Conservation (phyloP, 2,329 filamentous ascomycete genomes). For the Hypoxylon sp. region DNA sequence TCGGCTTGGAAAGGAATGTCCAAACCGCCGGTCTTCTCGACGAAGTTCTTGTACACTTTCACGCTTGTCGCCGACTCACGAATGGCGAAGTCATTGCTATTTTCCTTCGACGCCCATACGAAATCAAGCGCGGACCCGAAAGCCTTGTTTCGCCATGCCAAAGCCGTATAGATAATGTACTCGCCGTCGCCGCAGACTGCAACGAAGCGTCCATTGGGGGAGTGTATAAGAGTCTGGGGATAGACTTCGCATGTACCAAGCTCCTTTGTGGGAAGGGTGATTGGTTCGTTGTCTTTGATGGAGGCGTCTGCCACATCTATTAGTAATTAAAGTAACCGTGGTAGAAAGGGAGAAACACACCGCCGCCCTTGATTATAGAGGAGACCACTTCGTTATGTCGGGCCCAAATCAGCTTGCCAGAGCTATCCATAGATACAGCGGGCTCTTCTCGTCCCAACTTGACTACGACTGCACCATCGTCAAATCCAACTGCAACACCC, state of each 20-base stretch:
- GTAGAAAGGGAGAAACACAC: conserved; percentile 57
- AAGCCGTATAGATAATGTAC: conserved; percentile 98
- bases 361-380: conserved; percentile 91
- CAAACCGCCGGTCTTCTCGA: conserved; percentile 88
- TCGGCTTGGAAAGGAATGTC: conserved; percentile 97
- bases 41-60: conserved; percentile 98
- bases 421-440: conserved; percentile 96
- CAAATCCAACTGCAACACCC: conserved; percentile 94
- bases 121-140: conserved; percentile 97
- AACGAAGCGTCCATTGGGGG: conserved; percentile 93
- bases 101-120: conserved; percentile 96
- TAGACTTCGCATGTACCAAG: conserved; percentile 97
- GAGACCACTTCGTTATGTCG: conserved; percentile 95
- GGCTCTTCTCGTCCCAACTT: conserved; percentile 98
- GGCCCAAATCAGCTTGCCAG: conserved; percentile 96
- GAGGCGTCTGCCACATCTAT: conserved; percentile 71
- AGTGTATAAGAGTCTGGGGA: conserved; percentile 93
- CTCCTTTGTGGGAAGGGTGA: conserved; percentile 91
- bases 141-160: conserved; percentile 97
- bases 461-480: conserved; percentile 96
- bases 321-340: conserved; percentile 47
- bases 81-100: conserved; percentile 98
- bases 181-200: conserved; percentile 90
- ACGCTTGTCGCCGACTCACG: conserved; percentile 94
- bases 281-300: conserved; percentile 89